Evolutionary conservation across 805 yeast genomes (phyloP).

Genomic region (Ogataea paraovalis): DNA sequence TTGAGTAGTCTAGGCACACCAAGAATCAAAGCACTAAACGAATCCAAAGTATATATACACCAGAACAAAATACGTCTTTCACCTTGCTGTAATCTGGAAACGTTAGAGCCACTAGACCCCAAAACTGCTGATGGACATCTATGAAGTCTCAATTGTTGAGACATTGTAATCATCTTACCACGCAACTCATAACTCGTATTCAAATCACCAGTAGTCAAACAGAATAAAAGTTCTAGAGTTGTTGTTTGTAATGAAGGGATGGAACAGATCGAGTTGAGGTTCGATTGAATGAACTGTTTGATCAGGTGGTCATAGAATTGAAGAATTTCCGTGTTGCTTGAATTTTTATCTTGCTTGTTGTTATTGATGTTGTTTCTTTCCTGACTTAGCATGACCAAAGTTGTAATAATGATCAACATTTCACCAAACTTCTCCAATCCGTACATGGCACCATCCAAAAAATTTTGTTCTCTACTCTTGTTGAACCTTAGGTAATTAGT

Average conservation of each 20-base stretch:
- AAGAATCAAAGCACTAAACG: conserved; percentile 65
- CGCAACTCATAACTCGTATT: conserved; percentile 71
- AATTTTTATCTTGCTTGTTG: conserved; percentile 7
- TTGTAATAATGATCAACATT: conserved; percentile 42
- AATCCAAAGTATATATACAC: conserved; percentile 76
- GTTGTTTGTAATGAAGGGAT: conserved; percentile 67
- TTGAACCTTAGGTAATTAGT: conserved; percentile 49
- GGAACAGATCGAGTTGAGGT: conserved; percentile 56
- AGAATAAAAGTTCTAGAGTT: conserved; percentile 64
- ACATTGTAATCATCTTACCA: conserved; percentile 74
- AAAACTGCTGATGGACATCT: conserved; percentile 83
- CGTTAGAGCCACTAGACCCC: conserved; percentile 59
- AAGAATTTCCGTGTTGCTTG: conserved; percentile 31
- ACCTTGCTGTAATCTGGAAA: conserved; percentile 70
- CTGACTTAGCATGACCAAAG: conserved; percentile 45
- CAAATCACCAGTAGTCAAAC: conserved; percentile 68
- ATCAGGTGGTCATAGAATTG: conserved; percentile 58
- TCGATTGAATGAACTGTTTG: conserved; percentile 59
- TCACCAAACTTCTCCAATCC: conserved; percentile 57
- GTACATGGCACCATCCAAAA: conserved; percentile 37
- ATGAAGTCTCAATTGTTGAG: conserved; percentile 80
- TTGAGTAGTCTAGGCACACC: conserved; percentile 81
- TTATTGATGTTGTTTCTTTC: conserved; percentile 26
- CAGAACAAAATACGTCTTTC: conserved; percentile 80
- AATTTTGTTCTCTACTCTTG: conserved; percentile 41